These are phyloP conservation scores for Fusarium dimerum DNA, from an alignment of 2,329 filamentous ascomycete genomes.

Conservation along the genomic window DNA sequence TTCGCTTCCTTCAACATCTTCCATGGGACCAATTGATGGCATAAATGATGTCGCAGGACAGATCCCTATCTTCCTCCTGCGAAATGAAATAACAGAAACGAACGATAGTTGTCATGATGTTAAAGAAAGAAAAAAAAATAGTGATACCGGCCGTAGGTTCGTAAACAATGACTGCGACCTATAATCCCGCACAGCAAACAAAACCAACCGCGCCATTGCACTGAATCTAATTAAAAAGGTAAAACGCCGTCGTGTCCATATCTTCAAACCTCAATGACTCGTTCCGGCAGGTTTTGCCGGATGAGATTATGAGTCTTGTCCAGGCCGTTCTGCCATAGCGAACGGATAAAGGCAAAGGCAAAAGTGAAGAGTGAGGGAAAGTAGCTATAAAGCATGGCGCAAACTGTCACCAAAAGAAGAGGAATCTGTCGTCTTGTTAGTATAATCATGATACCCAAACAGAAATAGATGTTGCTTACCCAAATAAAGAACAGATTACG, in stretches of 20 bases:
- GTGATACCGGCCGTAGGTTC: slow-evolving; percentile 13
- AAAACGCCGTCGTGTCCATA: slow-evolving; percentile 18
- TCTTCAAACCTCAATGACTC: slow-evolving; percentile 29
- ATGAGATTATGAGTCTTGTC: slow-evolving; percentile 29
- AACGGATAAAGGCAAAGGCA: slow-evolving; percentile 35
- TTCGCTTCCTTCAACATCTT: too few relatives aligned
- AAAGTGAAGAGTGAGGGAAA: slow-evolving; percentile 49
- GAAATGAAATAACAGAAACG: not conserved
- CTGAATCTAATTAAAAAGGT: slow-evolving; percentile 11
- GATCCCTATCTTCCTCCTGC: not conserved
- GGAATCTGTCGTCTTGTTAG: slow-evolving; percentile 46
- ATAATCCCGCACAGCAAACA: slow-evolving; percentile 7
- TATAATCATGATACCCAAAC: not conserved
- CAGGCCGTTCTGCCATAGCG: slow-evolving; percentile 33
- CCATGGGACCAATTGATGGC: not conserved
- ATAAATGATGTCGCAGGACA: not conserved
- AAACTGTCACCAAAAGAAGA: slow-evolving; percentile 49
- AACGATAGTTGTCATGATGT: slow-evolving; percentile 4
- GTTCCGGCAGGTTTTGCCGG: slow-evolving; percentile 26
- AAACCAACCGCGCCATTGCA: slow-evolving; percentile 15
- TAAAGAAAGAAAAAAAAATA: not conserved
- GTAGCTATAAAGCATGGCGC: slow-evolving; percentile 52
- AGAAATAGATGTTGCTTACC: slow-evolving; percentile 45
- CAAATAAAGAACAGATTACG: slow-evolving; percentile 69
- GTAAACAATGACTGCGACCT: slow-evolving; percentile 11